Conservation (phyloP, 768 basidiomycete genomes). For the Cyathus striatus region DNA sequence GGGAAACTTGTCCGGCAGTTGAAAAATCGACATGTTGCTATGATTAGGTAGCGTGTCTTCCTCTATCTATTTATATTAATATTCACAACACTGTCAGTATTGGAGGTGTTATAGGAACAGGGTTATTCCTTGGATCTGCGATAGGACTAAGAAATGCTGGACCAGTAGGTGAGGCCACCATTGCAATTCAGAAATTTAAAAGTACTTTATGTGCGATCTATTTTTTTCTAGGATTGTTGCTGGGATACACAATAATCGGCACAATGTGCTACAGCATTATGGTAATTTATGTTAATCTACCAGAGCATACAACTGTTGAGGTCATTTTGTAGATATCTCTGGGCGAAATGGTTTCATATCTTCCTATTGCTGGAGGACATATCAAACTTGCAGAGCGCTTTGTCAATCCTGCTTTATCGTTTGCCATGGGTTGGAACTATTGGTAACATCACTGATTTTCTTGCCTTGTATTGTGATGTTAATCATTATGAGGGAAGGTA, state of each 20-base stretch:
- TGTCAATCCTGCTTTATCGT: conserved; percentile 69
- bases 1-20: conserved; percentile 50
- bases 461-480: neutral
- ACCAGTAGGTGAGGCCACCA: conserved; percentile 46
- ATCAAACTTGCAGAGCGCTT: conserved; percentile 81
- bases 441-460: conserved; percentile 23
- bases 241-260: conserved; percentile 67
- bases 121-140: conserved; percentile 69
- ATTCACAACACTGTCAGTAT: conserved; percentile 34
- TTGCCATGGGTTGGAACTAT: conserved; percentile 51
- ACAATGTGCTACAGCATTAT: conserved; percentile 69
- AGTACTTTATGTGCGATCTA: neutral
- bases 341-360: conserved; percentile 72
- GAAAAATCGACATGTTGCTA: conserved; percentile 76
- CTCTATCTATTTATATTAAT: no score
- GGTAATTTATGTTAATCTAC: conserved; percentile 26
- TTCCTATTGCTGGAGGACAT: conserved; percentile 77
- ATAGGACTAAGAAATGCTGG: conserved; percentile 47
- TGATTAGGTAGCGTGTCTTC: conserved; percentile 53
- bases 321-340: conserved; percentile 47
- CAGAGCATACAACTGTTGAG: neutral
- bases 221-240: conserved; percentile 43
- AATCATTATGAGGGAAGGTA: conserved; percentile 25
- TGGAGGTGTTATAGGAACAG: conserved; percentile 56
- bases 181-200: no score